Evolutionary conservation across 208 protist species (phyloP), one percentile per base, ranked within the genome.

Genomic region (Crithidia mellificae): DNA sequence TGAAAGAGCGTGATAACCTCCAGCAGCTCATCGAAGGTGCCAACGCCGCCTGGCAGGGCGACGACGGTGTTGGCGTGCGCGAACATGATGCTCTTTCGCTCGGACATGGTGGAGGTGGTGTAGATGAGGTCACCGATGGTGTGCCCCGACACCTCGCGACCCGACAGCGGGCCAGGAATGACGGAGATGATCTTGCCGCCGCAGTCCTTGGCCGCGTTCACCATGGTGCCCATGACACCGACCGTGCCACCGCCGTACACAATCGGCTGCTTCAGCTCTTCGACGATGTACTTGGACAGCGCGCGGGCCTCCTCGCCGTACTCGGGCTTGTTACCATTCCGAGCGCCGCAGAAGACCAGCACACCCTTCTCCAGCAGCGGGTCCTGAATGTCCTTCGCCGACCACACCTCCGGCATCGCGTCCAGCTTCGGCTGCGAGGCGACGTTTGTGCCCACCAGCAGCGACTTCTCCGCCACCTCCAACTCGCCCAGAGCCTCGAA

Each of bases 21-120:
- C 20, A 92, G 74, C 54, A 94, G 77, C 64, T 94, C 89, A 65
- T 94, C 89, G 74, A 92, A 90, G 63, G 89, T 94, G 59, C 89
- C 89, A 25, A 90, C 58, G 44, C 89, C 89, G 29, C 89, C 89
- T 1, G 89, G 89, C 39, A 94, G 81, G 15, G 82, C 85, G 27
- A 94, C 77, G 25, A 94, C 81, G 0, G 72, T 80, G 65, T 85
- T 67, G 58, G 84, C 50, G 67, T 84, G 78, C 0, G 81, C 72
- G 63, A 92, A 88, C 89, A 94, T 94, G 72, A 94, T 86, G 65
- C 77, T 89, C 78, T 94, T 94, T 15, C 89, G 81, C 77, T 94
- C 89, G 24, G 80, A 86, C 89, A 94, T 94, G 58, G 81, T 92
- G 39, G 69, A 43, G 22, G 84, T 84, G 43, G 65, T 81, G 76